phyloP scores from a whole-genome alignment of 305 asterid species.

The Petunia hybrid region DNA sequence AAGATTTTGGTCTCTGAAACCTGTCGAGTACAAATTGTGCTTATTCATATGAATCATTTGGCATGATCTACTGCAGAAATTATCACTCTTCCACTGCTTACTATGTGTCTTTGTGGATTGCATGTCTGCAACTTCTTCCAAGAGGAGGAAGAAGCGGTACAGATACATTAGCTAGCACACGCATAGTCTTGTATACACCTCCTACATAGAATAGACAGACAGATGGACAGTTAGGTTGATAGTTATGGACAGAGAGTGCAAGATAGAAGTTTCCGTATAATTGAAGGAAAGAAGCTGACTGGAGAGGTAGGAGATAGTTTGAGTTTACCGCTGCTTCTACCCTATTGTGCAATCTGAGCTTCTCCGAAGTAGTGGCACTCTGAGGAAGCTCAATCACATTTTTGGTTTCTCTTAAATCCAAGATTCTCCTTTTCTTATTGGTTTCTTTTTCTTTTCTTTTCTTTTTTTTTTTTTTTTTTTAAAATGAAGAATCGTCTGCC shows the following conservation, averaged over 20 bases:
- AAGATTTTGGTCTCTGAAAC: background rate
- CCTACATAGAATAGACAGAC: slow-evolving; percentile 5
- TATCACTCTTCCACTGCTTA: background rate
- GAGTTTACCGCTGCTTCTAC: background rate
- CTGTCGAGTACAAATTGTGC: background rate
- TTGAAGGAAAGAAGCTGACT: background rate
- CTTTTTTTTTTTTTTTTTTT: too few species aligned
- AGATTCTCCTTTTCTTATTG: background rate
- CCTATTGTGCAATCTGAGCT: slow-evolving; percentile 14
- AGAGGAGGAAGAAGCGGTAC: background rate
- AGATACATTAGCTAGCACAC: background rate
- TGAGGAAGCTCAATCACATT: background rate
- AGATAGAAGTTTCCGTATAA: background rate
- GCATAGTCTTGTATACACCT: background rate
- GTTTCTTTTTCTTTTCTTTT: background rate
- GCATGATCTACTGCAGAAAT: background rate
- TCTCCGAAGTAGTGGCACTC: background rate
- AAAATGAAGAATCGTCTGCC: too few species aligned
- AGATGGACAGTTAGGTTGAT: background rate
- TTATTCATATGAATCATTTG: background rate
- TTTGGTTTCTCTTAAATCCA: background rate
- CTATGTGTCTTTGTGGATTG: background rate
- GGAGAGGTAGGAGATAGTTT: background rate
- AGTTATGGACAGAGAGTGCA: background rate
- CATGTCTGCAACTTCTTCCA: slow-evolving; percentile 1